These are phyloP conservation scores for Calonectria pseudoturangicola DNA, from an alignment of 2,329 filamentous ascomycete genomes.

Conservation along the genomic window DNA sequence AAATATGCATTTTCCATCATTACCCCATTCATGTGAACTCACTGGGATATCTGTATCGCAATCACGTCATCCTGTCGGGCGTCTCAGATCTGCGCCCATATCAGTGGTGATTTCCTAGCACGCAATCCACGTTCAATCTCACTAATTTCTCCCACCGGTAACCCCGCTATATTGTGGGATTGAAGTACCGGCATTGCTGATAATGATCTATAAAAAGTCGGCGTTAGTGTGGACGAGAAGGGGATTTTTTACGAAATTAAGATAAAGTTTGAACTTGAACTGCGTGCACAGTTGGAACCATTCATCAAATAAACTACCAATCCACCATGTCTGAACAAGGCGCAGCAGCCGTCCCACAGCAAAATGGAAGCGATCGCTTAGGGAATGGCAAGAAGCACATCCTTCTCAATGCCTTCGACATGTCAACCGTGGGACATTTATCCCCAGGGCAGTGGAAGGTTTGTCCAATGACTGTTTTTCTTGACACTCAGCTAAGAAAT, in stretches of 20 bases:
- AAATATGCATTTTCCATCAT: too few relatives aligned
- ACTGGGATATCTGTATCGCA: too few relatives aligned
- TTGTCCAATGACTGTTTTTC: slow-evolving; percentile 25
- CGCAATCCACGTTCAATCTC: slow-evolving; percentile 22
- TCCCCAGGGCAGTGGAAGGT: slow-evolving; percentile 82
- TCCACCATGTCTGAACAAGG: slow-evolving; percentile 28
- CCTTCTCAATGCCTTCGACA: slow-evolving; percentile 79
- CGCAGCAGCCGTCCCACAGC: not conserved
- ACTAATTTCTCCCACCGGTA: slow-evolving; percentile 20
- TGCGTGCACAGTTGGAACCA: not conserved
- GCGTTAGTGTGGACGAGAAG: not conserved
- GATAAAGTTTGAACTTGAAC: not conserved
- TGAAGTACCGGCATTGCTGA: not conserved
- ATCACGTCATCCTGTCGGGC: slow-evolving; percentile 10
- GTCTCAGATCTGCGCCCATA: slow-evolving; percentile 4
- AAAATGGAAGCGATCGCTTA: slow-evolving; percentile 26
- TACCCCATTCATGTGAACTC: not conserved
- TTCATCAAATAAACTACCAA: not conserved
- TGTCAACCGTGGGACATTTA: slow-evolving; percentile 79
- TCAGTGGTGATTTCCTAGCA: slow-evolving; percentile 8
- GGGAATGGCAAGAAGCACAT: slow-evolving; percentile 60
- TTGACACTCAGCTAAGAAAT: not conserved
- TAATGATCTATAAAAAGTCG: slow-evolving; percentile 4
- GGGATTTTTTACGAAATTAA: not conserved
- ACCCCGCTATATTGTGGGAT: slow-evolving; percentile 11